Percentiles rank a stretch among this genome's conserved stretches.
Evolutionary conservation across 176 grass and related monocot genomes (phyloP).

Genomic region (Zea luxurians): DNA sequence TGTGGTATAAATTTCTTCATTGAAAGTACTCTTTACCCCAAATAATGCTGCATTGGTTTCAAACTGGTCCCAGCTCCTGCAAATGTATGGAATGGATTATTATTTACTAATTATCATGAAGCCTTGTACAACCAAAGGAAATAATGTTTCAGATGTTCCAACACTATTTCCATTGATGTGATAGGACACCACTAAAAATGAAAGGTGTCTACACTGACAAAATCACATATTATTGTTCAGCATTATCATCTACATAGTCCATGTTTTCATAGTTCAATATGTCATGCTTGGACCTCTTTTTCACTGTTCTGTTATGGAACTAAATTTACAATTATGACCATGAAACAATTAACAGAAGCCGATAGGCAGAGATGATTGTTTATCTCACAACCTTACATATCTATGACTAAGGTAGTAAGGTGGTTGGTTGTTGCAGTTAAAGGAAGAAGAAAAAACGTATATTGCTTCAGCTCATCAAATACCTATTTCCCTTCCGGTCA

Average conservation of each 20-base stretch:
- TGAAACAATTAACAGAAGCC: slow-evolving; percentile 20
- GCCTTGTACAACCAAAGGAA: slow-evolving; percentile 1
- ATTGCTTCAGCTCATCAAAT: slow-evolving; percentile 3
- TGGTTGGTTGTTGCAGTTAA: slow-evolving; percentile 24
- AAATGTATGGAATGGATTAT: neutral
- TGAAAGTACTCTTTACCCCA: slow-evolving; percentile 98
- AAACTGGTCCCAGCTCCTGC: slow-evolving; percentile 97
- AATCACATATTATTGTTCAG: neutral
- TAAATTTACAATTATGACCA: slow-evolving; percentile 17
- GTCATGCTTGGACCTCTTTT: no score
- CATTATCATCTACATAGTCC: neutral
- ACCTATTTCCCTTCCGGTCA: slow-evolving; percentile 79
- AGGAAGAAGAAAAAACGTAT: slow-evolving; percentile 12
- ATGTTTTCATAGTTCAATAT: neutral
- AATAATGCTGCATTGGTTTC: slow-evolving; percentile 89
- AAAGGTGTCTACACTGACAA: neutral
- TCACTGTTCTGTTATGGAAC: neutral
- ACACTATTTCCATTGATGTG: neutral
- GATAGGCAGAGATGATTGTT: slow-evolving; percentile 8
- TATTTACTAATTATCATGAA: slow-evolving; percentile 2
- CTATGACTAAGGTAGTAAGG: neutral
- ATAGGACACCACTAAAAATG: neutral
- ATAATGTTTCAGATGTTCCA: neutral
- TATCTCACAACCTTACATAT: neutral
- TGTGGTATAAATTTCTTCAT: slow-evolving; percentile 98